Conservation (phyloP, 768 basidiomycete species). For the Pleurotus djamor region DNA sequence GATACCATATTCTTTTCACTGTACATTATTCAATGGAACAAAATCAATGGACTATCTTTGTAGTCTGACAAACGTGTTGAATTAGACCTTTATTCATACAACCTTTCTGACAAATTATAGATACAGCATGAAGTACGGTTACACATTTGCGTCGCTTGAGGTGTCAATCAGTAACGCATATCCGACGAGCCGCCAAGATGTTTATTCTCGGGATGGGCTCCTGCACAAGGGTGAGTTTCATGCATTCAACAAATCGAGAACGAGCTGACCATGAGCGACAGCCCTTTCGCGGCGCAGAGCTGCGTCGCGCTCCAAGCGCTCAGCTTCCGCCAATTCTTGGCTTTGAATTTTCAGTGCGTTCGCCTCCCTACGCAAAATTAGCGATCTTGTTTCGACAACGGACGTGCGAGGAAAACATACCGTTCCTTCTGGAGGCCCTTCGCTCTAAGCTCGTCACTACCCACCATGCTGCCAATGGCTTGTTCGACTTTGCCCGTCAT, state of each 20-base stretch:
- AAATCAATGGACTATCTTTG: too few relatives aligned
- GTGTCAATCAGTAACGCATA: too few relatives aligned
- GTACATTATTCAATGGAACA: too few relatives aligned
- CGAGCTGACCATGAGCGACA: slow-evolving; percentile 42
- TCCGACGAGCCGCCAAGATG: slow-evolving; percentile 17
- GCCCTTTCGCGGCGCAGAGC: slow-evolving; percentile 46
- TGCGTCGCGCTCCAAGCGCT: slow-evolving; percentile 52
- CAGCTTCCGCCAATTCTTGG: slow-evolving; percentile 49
- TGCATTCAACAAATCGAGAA: background rate
- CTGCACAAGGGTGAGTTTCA: background rate
- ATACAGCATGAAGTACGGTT: too few relatives aligned
- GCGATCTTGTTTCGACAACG: background rate
- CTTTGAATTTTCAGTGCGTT: slow-evolving; percentile 41
- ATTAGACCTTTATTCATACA: too few relatives aligned
- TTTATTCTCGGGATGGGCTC: slow-evolving; percentile 25
- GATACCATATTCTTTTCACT: too few relatives aligned
- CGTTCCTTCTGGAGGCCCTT: slow-evolving; percentile 51
- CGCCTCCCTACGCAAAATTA: slow-evolving; percentile 34
- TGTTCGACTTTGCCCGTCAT: slow-evolving; percentile 44
- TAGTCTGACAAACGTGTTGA: too few relatives aligned
- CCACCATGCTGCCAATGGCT: slow-evolving; percentile 39
- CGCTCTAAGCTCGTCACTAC: slow-evolving; percentile 43
- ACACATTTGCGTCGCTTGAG: too few relatives aligned
- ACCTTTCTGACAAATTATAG: too few relatives aligned
- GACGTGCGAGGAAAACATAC: slow-evolving; percentile 18